These are phyloP conservation scores for Vaccinium vitisidaea DNA, from an alignment of 148 eudicot genomes.

Conservation along the genomic window DNA sequence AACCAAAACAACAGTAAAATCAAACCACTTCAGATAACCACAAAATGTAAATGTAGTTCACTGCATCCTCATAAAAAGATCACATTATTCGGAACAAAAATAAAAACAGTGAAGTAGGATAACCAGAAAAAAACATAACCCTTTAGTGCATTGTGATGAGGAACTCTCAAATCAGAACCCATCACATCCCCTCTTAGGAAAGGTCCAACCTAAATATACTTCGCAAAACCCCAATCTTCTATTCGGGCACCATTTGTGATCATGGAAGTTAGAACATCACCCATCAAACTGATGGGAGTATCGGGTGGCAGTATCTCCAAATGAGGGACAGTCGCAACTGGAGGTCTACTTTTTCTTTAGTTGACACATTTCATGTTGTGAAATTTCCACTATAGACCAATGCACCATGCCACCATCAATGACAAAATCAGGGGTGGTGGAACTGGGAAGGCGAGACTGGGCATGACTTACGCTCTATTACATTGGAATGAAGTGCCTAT, in stretches of 20 bases:
- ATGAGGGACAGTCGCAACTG: background rate
- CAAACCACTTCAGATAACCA: slow-evolving; percentile 12
- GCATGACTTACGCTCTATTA: background rate
- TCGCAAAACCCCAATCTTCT: background rate
- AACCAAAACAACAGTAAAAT: slow-evolving; percentile 2
- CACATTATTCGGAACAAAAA: background rate
- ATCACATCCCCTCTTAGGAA: background rate
- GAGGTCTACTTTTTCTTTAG: background rate
- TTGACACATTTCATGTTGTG: background rate
- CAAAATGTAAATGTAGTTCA: background rate
- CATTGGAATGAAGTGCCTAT: background rate
- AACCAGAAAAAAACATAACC: background rate
- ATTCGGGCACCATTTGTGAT: background rate
- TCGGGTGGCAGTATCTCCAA: background rate
- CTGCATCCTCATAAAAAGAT: background rate
- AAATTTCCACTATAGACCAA: too few relatives aligned
- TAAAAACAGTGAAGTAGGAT: background rate
- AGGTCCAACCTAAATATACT: background rate
- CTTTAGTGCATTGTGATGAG: background rate
- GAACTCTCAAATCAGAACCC: background rate
- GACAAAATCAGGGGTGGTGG: background rate
- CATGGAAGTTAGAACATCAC: background rate
- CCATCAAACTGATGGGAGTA: background rate
- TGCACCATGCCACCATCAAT: background rate
- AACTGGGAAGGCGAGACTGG: background rate